phyloP scores from a whole-genome alignment of 805 yeast species.

The Yarrowia sp. region DNA sequence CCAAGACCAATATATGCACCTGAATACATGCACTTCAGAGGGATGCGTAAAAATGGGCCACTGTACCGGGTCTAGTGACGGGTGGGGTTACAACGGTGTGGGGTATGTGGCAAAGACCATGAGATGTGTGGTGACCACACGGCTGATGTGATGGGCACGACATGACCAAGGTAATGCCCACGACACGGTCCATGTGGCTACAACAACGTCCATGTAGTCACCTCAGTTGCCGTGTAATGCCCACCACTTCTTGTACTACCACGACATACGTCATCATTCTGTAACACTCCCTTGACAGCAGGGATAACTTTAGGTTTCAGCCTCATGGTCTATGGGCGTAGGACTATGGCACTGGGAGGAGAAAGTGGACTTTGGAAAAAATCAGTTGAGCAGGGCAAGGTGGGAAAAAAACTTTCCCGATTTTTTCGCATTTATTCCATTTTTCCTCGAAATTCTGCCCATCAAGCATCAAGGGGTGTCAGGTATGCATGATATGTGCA shows the following conservation, averaged over 20 bases:
- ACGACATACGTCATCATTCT: constrained; percentile 3
- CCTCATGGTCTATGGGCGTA: neutral
- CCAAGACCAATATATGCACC: no score
- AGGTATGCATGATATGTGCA: neutral
- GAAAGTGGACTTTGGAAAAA: neutral
- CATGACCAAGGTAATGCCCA: neutral
- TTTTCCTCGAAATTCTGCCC: no score
- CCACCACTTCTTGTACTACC: neutral
- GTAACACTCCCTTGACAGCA: constrained; percentile 16
- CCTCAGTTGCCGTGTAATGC: neutral
- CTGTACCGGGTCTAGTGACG: no score
- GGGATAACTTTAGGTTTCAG: neutral
- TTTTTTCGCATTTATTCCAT: neutral
- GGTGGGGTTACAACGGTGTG: no score
- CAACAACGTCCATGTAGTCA: neutral
- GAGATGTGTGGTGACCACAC: neutral
- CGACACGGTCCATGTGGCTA: no score
- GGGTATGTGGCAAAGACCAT: no score
- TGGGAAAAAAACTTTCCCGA: neutral
- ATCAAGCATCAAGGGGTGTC: neutral
- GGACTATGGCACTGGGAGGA: neutral
- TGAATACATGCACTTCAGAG: no score
- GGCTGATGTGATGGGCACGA: neutral
- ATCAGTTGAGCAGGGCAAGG: neutral
- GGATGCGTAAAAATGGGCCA: neutral